Conservation (phyloP, 169 alveolate species). For the Plasmodium malariae region DNA sequence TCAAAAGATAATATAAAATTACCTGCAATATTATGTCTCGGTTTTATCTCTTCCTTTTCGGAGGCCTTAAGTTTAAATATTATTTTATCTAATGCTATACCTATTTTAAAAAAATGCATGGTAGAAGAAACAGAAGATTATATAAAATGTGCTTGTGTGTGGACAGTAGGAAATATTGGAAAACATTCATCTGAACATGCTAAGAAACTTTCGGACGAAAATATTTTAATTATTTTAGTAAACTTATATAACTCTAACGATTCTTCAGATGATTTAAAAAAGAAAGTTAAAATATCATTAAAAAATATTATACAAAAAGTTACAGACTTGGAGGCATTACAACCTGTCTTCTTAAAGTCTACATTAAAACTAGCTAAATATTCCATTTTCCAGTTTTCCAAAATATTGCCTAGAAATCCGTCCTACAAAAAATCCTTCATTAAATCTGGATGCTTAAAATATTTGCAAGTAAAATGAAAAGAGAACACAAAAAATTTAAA, state of each 20-base stretch:
- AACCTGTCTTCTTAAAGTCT: slow-evolving; percentile 59
- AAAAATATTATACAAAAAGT: slow-evolving; percentile 53
- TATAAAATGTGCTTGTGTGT: slow-evolving; percentile 54
- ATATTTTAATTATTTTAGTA: slow-evolving; percentile 50
- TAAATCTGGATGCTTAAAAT: slow-evolving; percentile 64
- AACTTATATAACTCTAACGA: slow-evolving; percentile 60
- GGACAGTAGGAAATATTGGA: slow-evolving; percentile 67
- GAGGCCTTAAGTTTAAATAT: slow-evolving; percentile 66
- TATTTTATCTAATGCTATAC: slow-evolving; percentile 45
- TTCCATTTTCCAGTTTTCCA: slow-evolving; percentile 59
- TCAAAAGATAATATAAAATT: slow-evolving; percentile 37
- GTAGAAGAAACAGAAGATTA: slow-evolving; percentile 55
- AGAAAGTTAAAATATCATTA: slow-evolving; percentile 35
- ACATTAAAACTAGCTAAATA: slow-evolving; percentile 42
- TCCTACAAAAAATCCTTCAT: slow-evolving; percentile 54
- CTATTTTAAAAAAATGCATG: slow-evolving; percentile 52
- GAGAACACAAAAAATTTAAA: too few relatives aligned
- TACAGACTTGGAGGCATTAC: slow-evolving; percentile 44
- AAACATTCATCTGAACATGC: slow-evolving; percentile 72
- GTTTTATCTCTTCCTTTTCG: slow-evolving; percentile 67
- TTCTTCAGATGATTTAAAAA: slow-evolving; percentile 67
- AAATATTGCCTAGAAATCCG: slow-evolving; percentile 48
- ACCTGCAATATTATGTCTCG: slow-evolving; percentile 68
- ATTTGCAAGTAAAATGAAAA: slow-evolving; percentile 42
- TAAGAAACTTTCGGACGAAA: slow-evolving; percentile 49